Base-by-base conservation (phyloP, 2,329 filamentous ascomycete species). In the Hortaea sp. region DNA sequence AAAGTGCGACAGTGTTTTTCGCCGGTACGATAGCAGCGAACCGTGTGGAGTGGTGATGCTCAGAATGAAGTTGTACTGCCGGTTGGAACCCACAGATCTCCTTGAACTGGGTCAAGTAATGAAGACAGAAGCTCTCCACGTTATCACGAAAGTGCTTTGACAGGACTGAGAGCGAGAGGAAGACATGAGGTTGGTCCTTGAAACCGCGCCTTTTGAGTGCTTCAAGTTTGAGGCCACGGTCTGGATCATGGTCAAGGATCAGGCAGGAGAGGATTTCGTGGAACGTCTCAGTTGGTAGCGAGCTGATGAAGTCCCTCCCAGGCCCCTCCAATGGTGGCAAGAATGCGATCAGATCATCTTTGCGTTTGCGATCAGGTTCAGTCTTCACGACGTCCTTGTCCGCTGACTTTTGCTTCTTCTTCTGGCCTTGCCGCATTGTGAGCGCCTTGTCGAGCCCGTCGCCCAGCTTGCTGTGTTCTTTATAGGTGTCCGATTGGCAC, bases 111-210 rank as follows among this genome's bases (percentile, higher is more conserved):
- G 27, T 35, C n/a, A 48, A n/a, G 37, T 49, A 46, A 4, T 35
- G 37, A 9, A 12, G 13, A 7, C 49, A 28, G 34, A 53, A 52
- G n/a, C 45, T 39, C 32, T 53, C 49, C 4, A 45, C 44, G 9
- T 37, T 28, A 31, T 34, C 41, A 30, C 44, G 45, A 39, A 53
- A 45, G 13, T 35, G 41, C 9, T 10, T 43, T 3, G 51, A 53
- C 51, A 53, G 51, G 4, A 47, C 45, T 2, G 51, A 41, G 32
- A 53, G 46, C 11, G 49, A 47, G 7, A 53, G 32, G 5, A 53
- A 41, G 10, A 39, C 51, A 32, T 53, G 51, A 7, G 49, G 41
- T 39, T 44, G 44, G 9, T 35, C 20, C 13, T 39, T 44, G 39
- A 46, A 37, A 9, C 31, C 39, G n/a, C 10, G n/a, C 9, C 32